Percentiles rank a stretch among this genome's conserved stretches.
Evolutionary conservation across 2,329 filamentous ascomycete species (phyloP).

Genomic region (Leptosphaerulina australis): DNA sequence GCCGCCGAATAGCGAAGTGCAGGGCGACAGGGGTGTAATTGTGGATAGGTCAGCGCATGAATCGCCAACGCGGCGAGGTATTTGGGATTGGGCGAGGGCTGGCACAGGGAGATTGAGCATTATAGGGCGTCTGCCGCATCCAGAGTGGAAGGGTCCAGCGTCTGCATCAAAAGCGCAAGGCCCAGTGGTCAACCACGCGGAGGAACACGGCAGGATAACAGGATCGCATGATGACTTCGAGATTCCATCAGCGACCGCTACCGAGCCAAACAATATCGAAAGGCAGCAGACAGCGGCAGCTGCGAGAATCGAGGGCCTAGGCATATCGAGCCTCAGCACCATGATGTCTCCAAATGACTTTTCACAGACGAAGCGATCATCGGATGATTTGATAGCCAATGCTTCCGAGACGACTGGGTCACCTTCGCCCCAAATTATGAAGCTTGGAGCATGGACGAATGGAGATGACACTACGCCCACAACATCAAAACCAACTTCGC

Average conservation of each 20-base stretch:
- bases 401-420: slow-evolving; percentile 33
- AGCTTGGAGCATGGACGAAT: slow-evolving; percentile 23
- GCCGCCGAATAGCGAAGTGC: slow-evolving; percentile 22
- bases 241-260: slow-evolving; percentile 36
- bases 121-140: slow-evolving; percentile 39
- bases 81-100: slow-evolving; percentile 45
- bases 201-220: slow-evolving; percentile 16
- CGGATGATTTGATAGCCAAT: slow-evolving; percentile 42
- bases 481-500: slow-evolving; percentile 19
- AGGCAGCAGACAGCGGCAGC: slow-evolving; percentile 18
- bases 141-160: slow-evolving; percentile 34
- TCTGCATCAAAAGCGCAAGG: slow-evolving; percentile 22
- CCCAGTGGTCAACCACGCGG: slow-evolving; percentile 15
- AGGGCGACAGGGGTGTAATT: slow-evolving; percentile 6
- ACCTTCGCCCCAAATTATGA: slow-evolving; percentile 27
- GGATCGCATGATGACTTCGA: slow-evolving; percentile 40
- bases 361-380: slow-evolving; percentile 43
- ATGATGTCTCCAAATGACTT: slow-evolving; percentile 33
- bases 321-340: slow-evolving; percentile 23
- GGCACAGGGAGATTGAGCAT: slow-evolving; percentile 38
- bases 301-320: slow-evolving; percentile 35
- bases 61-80: slow-evolving; percentile 33
- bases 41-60: slow-evolving; percentile 15
- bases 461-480: slow-evolving; percentile 22
- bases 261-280: slow-evolving; percentile 25